A percentile compares a stretch with the other conserved stretches of the same genome.
Conservation (phyloP, 208 protist species). For the Leishmania mexicana region DNA sequence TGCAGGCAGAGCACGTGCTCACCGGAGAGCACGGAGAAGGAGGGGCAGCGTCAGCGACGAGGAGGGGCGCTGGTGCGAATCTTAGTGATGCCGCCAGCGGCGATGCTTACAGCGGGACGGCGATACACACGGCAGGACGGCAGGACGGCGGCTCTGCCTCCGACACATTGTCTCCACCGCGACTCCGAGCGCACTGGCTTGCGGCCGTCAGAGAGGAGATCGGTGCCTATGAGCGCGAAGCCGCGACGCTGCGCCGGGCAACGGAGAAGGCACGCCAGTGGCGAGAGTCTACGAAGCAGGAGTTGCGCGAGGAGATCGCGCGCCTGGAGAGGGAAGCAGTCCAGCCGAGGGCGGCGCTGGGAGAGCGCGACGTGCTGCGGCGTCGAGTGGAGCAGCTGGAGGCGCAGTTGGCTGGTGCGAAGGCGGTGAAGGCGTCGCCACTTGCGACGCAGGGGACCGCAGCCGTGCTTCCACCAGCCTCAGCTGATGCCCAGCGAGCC, state of each 20-base stretch:
- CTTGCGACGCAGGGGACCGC: constrained; percentile 1
- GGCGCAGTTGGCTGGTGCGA: constrained; percentile 23
- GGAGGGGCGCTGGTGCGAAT: background rate
- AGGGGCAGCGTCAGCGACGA: too few relatives aligned
- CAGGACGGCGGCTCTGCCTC: background rate
- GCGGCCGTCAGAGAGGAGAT: constrained; percentile 1
- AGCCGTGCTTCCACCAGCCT: background rate
- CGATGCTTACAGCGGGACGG: too few relatives aligned
- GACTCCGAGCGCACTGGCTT: constrained; percentile 23
- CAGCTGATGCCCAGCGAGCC: background rate
- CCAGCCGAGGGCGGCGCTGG: constrained; percentile 1
- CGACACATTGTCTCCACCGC: background rate
- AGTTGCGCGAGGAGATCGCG: constrained; percentile 20
- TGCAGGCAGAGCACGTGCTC: constrained; percentile 14
- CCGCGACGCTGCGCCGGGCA: constrained; percentile 11
- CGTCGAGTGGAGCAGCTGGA: constrained; percentile 24
- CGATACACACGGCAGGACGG: too few relatives aligned
- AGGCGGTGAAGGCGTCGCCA: constrained; percentile 16
- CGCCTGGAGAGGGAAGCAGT: constrained; percentile 25
- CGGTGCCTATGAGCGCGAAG: constrained; percentile 17
- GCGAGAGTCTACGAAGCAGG: constrained; percentile 10
- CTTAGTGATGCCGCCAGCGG: background rate
- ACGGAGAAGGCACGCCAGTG: constrained; percentile 17
- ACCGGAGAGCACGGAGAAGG: background rate
- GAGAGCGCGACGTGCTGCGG: constrained; percentile 25